A percentile compares a stretch with the other conserved stretches of the same genome.
These are phyloP conservation scores for Tricholomella constricta DNA, from an alignment of 768 basidiomycete species.

Conservation along the genomic window DNA sequence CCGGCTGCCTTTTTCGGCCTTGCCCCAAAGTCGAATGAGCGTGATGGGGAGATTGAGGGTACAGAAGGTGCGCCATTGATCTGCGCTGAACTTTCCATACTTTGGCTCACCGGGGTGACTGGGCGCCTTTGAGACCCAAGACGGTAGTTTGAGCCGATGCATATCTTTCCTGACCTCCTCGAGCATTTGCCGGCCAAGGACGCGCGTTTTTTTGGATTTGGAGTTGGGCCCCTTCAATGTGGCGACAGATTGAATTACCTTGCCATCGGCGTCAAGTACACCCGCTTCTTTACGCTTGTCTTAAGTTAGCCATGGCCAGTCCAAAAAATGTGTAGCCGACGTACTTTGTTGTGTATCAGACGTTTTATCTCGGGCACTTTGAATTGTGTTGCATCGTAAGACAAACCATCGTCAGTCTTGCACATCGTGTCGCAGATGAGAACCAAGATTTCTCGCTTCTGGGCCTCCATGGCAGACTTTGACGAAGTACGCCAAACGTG, in stretches of 20 bases:
- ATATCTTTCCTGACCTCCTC: background rate
- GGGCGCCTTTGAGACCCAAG: slow-evolving; percentile 26
- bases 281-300: background rate
- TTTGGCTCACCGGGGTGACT: slow-evolving; percentile 24
- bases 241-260: background rate
- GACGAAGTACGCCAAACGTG: too few species aligned
- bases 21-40: slow-evolving; percentile 37
- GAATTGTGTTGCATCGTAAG: too few species aligned
- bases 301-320: too few species aligned
- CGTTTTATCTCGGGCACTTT: too few species aligned
- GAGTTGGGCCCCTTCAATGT: background rate
- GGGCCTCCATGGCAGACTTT: too few species aligned
- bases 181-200: slow-evolving; percentile 3
- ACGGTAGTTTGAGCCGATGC: slow-evolving; percentile 19
- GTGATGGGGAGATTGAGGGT: slow-evolving; percentile 38
- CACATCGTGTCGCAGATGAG: too few species aligned
- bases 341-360: too few species aligned
- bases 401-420: too few species aligned
- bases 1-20: background rate
- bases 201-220: background rate
- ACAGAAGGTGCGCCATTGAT: slow-evolving; percentile 38
- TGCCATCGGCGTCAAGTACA: background rate
- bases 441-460: too few species aligned
- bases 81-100: slow-evolving; percentile 32
- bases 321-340: too few species aligned